Evolutionary conservation across 169 alveolate genomes (phyloP), one percentile per base, ranked within the genome.

Genomic region (Cyclospora cayetanensis): DNA sequence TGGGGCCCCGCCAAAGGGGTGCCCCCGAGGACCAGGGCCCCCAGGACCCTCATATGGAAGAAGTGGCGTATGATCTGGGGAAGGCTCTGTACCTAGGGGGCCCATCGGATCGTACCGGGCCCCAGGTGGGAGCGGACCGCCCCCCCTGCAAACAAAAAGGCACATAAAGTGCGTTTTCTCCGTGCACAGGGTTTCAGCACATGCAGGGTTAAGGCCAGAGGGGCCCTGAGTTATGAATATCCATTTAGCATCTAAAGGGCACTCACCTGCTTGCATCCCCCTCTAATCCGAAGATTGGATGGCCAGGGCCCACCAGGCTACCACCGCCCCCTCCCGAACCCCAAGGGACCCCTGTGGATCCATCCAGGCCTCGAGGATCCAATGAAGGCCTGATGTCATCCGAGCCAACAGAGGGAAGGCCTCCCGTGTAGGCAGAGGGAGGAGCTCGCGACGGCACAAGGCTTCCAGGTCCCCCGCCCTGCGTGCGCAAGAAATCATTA

Each of bases 81-180:
- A 1, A 35, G 82, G 82, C 29, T 68, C 82, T 4, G 25, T 22
- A 31, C 52, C 82, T 68, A 68, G 52, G 82, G 82, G 82, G 31
- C 82, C 52, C 52, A 68, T 29, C 2, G 82, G 82, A 41, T 68
- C 82, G 39, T 68, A 68, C 1, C 82, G 82, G 52, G 82, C 82
- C 52, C 82, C 79, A 25, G 37, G 79, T 4, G 79, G 79, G 3
- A 66, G 34, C 39, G 37, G 79, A 15, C n/a, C n/a, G 60, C 60
- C 60, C 79, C 79, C 39, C 46, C 52, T 68, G 60, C 15, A 46
- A 15, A 15, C 60, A 46, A 15, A 46, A 15, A 46, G n/a, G 60
- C 60, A 46, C 60, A 46, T 46, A 15, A 46, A 46, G 60, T 46
- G 60, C n/a, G 60, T 46, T 46, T 7, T 11, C 15, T 7, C 15